Evolutionary conservation across 176 grass and related monocot genomes (phyloP).

Genomic region (Puya raimondii): DNA sequence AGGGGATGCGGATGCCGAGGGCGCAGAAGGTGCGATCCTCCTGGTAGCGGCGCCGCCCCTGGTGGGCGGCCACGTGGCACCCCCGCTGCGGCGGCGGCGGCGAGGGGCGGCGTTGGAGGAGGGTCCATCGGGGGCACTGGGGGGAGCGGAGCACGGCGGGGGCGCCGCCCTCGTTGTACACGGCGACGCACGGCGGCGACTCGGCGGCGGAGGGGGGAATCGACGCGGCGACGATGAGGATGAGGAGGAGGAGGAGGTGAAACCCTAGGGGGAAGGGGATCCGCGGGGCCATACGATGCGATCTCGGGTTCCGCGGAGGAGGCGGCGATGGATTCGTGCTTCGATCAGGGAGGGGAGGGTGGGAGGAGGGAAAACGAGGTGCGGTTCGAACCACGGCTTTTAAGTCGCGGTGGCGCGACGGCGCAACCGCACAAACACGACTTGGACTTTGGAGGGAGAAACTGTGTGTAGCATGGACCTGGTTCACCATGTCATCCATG

Average conservation of each 20-base stretch:
- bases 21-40: conserved; percentile 74
- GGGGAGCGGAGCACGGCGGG: conserved; percentile 79
- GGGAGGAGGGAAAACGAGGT: background rate
- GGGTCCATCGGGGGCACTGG: conserved; percentile 77
- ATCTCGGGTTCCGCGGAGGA: background rate
- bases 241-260: background rate
- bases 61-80: conserved; percentile 49
- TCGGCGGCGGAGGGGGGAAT: conserved; percentile 31
- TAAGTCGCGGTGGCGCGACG: too few relatives aligned
- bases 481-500: too few relatives aligned
- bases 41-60: conserved; percentile 62
- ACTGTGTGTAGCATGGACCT: too few relatives aligned
- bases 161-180: conserved; percentile 79
- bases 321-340: background rate
- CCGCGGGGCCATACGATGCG: background rate
- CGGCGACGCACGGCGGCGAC: conserved; percentile 54
- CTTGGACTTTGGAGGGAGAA: too few relatives aligned
- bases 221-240: background rate
- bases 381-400: too few relatives aligned
- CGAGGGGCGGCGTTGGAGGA: conserved; percentile 22
- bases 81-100: conserved; percentile 19
- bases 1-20: conserved; percentile 82
- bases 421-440: too few relatives aligned
- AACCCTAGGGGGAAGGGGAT: background rate
- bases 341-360: background rate